These are phyloP conservation scores for Eremomyces bilateralis DNA, from an alignment of 495 filamentous ascomycete genomes.

Conservation along the genomic window DNA sequence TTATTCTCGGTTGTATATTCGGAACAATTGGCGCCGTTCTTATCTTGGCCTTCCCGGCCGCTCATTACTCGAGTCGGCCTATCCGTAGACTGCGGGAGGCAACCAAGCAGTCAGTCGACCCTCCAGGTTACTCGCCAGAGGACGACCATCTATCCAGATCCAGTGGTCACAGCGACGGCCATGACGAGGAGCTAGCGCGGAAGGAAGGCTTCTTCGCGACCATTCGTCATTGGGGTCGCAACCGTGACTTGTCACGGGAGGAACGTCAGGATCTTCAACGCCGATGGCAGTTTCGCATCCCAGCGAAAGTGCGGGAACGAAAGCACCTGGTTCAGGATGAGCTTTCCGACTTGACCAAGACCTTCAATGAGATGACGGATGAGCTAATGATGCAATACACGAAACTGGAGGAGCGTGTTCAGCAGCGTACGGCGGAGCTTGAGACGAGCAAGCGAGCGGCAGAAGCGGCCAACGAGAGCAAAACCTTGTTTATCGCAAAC, in stretches of 20 bases:
- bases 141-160: conserved; percentile 21
- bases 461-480: conserved; percentile 81
- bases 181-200: conserved; percentile 18
- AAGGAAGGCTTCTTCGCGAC: conserved; percentile 24
- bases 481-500: conserved; percentile 88
- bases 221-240: conserved; percentile 15
- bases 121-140: conserved; percentile 32
- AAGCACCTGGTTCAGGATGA: conserved; percentile 67
- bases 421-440: conserved; percentile 58
- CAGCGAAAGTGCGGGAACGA: conserved; percentile 52
- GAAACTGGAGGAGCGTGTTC: conserved; percentile 62
- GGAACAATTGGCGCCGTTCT: conserved; percentile 50
- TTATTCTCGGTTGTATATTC: conserved; percentile 68
- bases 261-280: conserved; percentile 20
- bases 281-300: conserved; percentile 53
- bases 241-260: conserved; percentile 13
- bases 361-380: conserved; percentile 88
- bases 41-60: conserved; percentile 47
- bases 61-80: conserved; percentile 58
- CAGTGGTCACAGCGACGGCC: conserved; percentile 11
- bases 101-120: conserved; percentile 52
- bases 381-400: conserved; percentile 72
- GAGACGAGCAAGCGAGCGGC: conserved; percentile 80
- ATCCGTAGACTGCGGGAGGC: conserved; percentile 58
- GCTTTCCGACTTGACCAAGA: conserved; percentile 62